Conservation (phyloP, 2,329 filamentous ascomycete genomes). For the Fusarium irregulare region DNA sequence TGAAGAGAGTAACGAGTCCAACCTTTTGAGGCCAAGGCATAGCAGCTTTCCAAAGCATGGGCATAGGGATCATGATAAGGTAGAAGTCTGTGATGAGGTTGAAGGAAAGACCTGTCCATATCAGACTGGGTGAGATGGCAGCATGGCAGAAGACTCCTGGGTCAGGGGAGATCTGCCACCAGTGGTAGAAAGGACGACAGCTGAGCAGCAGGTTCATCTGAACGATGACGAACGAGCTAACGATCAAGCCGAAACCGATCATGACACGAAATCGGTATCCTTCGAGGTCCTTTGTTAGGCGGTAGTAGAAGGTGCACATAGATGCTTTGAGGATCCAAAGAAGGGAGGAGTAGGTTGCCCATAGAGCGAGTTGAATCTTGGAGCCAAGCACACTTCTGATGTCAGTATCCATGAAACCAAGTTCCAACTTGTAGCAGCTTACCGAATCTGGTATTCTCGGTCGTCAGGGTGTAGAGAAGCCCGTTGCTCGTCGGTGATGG, state of each 20-base stretch:
- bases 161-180: slow-evolving; percentile 70
- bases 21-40: slow-evolving; percentile 53
- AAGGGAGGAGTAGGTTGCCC: slow-evolving; percentile 65
- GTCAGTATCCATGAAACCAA: neutral
- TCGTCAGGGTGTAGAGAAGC: slow-evolving; percentile 55
- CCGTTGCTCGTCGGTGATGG: slow-evolving; percentile 65
- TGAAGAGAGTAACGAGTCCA: slow-evolving; percentile 54
- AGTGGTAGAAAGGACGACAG: slow-evolving; percentile 63
- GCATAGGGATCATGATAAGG: slow-evolving; percentile 67
- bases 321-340: slow-evolving; percentile 68
- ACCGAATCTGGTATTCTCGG: slow-evolving; percentile 58
- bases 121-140: slow-evolving; percentile 61
- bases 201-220: slow-evolving; percentile 62
- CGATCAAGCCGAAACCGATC: slow-evolving; percentile 62
- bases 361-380: slow-evolving; percentile 67
- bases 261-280: slow-evolving; percentile 59
- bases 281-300: slow-evolving; percentile 60
- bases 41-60: slow-evolving; percentile 58
- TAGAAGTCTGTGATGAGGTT: slow-evolving; percentile 69
- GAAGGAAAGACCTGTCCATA: slow-evolving; percentile 63
- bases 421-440: neutral
- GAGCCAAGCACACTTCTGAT: slow-evolving; percentile 61
- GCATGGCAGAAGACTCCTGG: slow-evolving; percentile 64
- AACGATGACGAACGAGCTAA: slow-evolving; percentile 60
- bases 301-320: slow-evolving; percentile 66